phyloP scores from a whole-genome alignment of 805 yeast species.

The Candida lessepsii region DNA sequence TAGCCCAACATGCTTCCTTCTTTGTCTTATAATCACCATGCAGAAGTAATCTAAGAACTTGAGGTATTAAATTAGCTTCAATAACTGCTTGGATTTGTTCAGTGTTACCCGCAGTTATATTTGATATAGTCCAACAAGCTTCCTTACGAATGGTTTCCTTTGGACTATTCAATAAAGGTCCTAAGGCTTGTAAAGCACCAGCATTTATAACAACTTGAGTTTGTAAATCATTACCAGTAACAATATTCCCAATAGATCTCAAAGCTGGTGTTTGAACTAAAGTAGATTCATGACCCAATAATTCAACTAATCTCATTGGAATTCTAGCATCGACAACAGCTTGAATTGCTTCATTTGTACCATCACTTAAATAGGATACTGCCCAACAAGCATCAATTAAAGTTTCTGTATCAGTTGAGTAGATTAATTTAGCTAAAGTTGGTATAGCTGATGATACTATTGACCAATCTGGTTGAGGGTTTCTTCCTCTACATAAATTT shows the following conservation, averaged over 20 bases:
- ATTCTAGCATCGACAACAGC: constrained; percentile 96
- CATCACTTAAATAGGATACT: constrained; percentile 90
- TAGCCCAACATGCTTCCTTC: constrained; percentile 99
- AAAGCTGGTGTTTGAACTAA: constrained; percentile 95
- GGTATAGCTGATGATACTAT: constrained; percentile 86
- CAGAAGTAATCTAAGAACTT: constrained; percentile 72
- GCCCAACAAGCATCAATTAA: constrained; percentile 99
- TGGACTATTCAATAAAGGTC: constrained; percentile 73
- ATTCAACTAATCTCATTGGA: constrained; percentile 90
- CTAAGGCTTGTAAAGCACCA: constrained; percentile 85
- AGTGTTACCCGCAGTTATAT: constrained; percentile 95
- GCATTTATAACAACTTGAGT: constrained; percentile 93
- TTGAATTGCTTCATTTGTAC: constrained; percentile 88
- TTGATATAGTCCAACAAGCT: constrained; percentile 98
- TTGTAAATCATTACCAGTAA: constrained; percentile 94
- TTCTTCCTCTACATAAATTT: constrained; percentile 93
- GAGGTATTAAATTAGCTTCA: constrained; percentile 91
- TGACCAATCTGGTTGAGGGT: constrained; percentile 95
- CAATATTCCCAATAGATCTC: constrained; percentile 96
- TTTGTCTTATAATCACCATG: constrained; percentile 92
- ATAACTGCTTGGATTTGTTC: constrained; percentile 97
- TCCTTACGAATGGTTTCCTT: constrained; percentile 94
- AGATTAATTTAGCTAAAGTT: constrained; percentile 85
- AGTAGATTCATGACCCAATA: constrained; percentile 79
- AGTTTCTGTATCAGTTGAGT: constrained; percentile 88